A percentile compares a stretch with the other conserved stretches of the same genome.
phyloP scores from a whole-genome alignment of 2,329 filamentous ascomycete genomes.

The Alternaria alternata region DNA sequence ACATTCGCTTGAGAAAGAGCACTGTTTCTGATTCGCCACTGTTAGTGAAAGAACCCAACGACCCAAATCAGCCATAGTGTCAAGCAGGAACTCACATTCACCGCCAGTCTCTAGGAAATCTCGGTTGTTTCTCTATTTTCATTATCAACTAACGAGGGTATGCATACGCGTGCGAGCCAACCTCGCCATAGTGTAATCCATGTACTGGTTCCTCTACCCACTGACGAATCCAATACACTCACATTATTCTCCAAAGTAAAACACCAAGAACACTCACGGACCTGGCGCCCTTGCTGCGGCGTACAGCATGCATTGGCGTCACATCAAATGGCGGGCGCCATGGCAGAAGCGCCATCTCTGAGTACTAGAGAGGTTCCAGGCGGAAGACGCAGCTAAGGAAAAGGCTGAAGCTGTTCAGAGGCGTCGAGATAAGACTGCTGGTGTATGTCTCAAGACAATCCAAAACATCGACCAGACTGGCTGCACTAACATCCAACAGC shows the following conservation, averaged over 20 bases:
- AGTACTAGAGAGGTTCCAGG: conserved; percentile 5
- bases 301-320: conserved; percentile 12
- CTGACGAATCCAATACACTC: background rate
- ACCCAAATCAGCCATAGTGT: background rate
- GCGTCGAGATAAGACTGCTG: background rate
- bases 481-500: background rate
- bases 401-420: background rate
- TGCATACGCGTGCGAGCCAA: background rate
- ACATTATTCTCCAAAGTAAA: background rate
- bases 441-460: background rate
- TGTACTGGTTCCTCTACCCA: background rate
- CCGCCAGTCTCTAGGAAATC: background rate
- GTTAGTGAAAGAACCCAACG: no score
- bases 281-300: background rate
- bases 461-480: background rate
- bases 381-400: conserved; percentile 1
- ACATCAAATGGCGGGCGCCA: conserved; percentile 8
- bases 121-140: background rate
- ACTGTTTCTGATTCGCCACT: no score
- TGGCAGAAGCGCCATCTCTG: conserved; percentile 4
- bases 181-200: background rate
- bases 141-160: background rate
- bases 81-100: background rate
- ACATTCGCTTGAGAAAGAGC: background rate
- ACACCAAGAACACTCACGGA: background rate